Evolutionary conservation across 176 grass and related monocot species (phyloP).

Genomic region (bread wheat (Triticum aestivum)): DNA sequence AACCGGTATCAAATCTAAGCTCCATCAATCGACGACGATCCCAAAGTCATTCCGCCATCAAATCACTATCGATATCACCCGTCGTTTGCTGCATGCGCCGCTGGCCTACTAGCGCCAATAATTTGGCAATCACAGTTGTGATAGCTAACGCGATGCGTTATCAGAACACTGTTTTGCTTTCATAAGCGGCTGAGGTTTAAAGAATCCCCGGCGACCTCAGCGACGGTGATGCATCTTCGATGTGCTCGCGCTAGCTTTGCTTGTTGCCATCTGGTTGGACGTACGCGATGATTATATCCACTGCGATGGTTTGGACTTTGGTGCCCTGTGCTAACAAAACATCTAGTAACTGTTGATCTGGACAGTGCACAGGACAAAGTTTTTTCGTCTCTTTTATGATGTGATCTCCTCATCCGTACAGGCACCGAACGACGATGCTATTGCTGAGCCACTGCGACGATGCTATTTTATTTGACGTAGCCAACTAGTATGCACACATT

Average conservation of each 20-base stretch:
- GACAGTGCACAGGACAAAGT: background rate
- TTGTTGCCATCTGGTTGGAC: constrained; percentile 11
- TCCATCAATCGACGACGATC: background rate
- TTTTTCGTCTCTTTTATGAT: background rate
- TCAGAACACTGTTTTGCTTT: constrained; percentile 13
- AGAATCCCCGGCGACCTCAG: background rate
- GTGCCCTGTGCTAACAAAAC: background rate
- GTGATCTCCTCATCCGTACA: background rate
- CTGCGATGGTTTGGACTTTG: background rate
- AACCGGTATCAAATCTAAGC: constrained; percentile 8
- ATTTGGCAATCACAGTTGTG: constrained; percentile 1
- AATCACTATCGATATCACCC: background rate
- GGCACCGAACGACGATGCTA: background rate
- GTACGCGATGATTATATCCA: background rate
- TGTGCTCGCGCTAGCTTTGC: background rate
- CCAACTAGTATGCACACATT: background rate
- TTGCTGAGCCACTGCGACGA: background rate
- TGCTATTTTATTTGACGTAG: background rate
- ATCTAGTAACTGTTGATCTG: background rate
- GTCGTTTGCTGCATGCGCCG: background rate
- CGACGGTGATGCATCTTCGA: background rate
- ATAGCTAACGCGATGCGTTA: background rate
- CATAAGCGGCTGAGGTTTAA: background rate
- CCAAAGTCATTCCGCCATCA: constrained; percentile 33
- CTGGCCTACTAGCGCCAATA: constrained; percentile 26